Conservation (phyloP, 2,329 filamentous ascomycete genomes). For the Graphilbum sp. region DNA sequence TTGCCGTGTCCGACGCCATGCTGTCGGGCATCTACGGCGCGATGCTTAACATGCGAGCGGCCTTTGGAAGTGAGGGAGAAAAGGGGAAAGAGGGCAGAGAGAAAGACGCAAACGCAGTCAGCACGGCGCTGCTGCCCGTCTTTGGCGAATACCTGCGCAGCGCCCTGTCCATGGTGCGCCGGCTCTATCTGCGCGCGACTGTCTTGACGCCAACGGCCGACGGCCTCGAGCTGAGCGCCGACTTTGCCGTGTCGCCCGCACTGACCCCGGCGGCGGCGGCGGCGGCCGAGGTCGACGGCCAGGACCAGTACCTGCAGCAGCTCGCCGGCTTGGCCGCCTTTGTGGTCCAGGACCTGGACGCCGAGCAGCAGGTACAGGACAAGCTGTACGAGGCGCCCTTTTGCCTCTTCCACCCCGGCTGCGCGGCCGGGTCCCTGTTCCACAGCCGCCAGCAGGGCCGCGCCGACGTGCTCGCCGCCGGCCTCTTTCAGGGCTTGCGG, state of each 20-base stretch:
- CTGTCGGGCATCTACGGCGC: slow-evolving; percentile 18
- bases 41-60: slow-evolving; percentile 19
- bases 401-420: slow-evolving; percentile 10
- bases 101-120: background rate
- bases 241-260: slow-evolving; percentile 8
- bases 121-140: slow-evolving; percentile 1
- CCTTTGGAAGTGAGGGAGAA: slow-evolving; percentile 14
- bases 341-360: slow-evolving; percentile 14
- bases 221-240: slow-evolving; percentile 4
- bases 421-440: slow-evolving; percentile 5
- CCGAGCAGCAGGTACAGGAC: slow-evolving; percentile 12
- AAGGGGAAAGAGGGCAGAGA: background rate
- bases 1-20: slow-evolving; percentile 21
- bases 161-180: slow-evolving; percentile 19
- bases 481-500: slow-evolving; percentile 16
- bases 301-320: slow-evolving; percentile 11
- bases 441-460: slow-evolving; percentile 7
- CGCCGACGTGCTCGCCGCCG: slow-evolving; percentile 11
- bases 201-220: background rate
- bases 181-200: slow-evolving; percentile 25
- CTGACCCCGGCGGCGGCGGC: no score
- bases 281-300: background rate
- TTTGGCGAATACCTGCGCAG: slow-evolving; percentile 20
- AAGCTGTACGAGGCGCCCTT: slow-evolving; percentile 12
- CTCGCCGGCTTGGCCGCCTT: slow-evolving; percentile 15